Conservation (phyloP, 2,329 filamentous ascomycete species). For the Arthrobotrys pseudoclavata region DNA sequence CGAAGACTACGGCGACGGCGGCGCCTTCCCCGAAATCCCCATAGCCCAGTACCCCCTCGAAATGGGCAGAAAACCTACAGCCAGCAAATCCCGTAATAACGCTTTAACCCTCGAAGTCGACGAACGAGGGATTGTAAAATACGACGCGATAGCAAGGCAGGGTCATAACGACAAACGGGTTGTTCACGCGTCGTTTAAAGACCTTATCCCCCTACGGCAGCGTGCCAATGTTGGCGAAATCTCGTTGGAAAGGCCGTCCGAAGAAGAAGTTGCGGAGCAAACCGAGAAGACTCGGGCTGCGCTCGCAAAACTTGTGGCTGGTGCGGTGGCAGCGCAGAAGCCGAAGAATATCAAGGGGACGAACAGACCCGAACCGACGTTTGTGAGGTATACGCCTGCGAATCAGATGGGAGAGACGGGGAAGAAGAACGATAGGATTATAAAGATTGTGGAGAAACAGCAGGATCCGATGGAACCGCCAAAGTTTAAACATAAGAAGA, state of each 20-base stretch:
- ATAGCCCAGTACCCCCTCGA: conserved; percentile 96
- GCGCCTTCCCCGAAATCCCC: conserved; percentile 92
- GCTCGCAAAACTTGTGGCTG: conserved; percentile 82
- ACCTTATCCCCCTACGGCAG: conserved; percentile 92
- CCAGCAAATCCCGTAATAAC: conserved; percentile 73
- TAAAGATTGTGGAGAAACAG: conserved; percentile 97
- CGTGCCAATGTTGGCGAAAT: conserved; percentile 93
- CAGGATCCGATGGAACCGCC: conserved; percentile 96
- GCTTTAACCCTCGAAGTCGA: conserved; percentile 94
- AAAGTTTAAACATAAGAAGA: conserved; percentile 99
- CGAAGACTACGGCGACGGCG: conserved; percentile 96
- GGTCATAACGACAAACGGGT: conserved; percentile 87
- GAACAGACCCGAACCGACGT: conserved; percentile 86
- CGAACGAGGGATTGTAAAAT: conserved; percentile 91
- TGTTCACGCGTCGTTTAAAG: conserved; percentile 95
- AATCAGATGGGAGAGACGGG: conserved; percentile 93
- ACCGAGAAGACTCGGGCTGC: conserved; percentile 91
- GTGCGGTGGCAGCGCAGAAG: conserved; percentile 90
- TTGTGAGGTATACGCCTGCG: conserved; percentile 93
- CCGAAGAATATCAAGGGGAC: conserved; percentile 92
- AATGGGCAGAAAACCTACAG: conserved; percentile 84
- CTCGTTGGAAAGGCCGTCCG: conserved; percentile 83
- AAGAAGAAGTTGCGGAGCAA: conserved; percentile 85
- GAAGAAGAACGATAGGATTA: conserved; percentile 92
- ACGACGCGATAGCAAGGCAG: conserved; percentile 91